These are phyloP conservation scores for Blastomyces emzantsi DNA, from an alignment of 2,329 filamentous ascomycete genomes.

Conservation along the genomic window DNA sequence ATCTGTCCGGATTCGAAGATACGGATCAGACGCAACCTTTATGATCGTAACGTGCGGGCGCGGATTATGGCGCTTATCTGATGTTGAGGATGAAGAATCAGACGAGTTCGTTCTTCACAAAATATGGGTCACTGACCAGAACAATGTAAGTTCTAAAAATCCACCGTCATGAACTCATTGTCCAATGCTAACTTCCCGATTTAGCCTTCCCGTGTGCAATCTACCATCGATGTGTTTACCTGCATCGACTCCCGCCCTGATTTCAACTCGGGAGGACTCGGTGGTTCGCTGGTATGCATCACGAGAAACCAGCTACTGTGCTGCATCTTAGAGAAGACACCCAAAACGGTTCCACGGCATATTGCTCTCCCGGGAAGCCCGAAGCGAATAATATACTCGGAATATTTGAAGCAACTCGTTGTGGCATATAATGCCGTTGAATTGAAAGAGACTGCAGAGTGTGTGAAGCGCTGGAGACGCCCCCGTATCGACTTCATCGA, in stretches of 20 bases:
- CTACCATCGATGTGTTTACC: constrained; percentile 28
- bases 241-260: constrained; percentile 25
- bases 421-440: constrained; percentile 36
- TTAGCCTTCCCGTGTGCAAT: constrained; percentile 33
- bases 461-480: constrained; percentile 26
- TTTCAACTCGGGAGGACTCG: constrained; percentile 22
- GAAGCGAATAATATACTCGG: constrained; percentile 38
- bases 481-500: constrained; percentile 34
- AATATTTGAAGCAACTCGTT: constrained; percentile 40
- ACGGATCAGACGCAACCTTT: constrained; percentile 19
- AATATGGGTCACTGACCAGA: constrained; percentile 37
- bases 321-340: constrained; percentile 38
- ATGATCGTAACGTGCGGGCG: constrained; percentile 31
- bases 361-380: constrained; percentile 36
- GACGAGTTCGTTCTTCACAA: constrained; percentile 26
- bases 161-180: not conserved
- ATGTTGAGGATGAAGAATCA: constrained; percentile 19
- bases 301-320: constrained; percentile 41
- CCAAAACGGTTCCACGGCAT: constrained; percentile 34
- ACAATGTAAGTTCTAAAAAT: constrained; percentile 26
- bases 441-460: constrained; percentile 21
- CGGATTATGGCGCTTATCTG: constrained; percentile 33
- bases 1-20: constrained; percentile 28
- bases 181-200: not conserved
- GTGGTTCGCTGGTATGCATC: constrained; percentile 41